These are phyloP conservation scores for Aspergillus eucalypticola DNA, from an alignment of 2,329 filamentous ascomycete species.

Conservation along the genomic window DNA sequence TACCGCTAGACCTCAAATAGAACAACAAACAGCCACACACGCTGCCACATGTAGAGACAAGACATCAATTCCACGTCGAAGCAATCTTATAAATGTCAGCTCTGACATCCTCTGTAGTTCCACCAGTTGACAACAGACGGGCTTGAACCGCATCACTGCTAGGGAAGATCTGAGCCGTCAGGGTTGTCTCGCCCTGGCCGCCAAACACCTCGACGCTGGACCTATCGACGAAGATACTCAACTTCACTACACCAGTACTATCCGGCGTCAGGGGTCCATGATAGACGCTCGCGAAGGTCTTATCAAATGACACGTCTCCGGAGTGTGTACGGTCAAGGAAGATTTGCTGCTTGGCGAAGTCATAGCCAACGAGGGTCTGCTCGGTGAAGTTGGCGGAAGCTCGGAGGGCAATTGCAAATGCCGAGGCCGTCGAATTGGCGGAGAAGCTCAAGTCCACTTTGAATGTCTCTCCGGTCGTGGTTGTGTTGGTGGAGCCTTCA, in stretches of 20 bases:
- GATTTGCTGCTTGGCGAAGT: constrained; percentile 24
- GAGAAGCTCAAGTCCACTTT: constrained; percentile 25
- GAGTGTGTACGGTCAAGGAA: constrained; percentile 29
- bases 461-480: background rate
- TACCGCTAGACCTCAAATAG: too few relatives aligned
- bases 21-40: too few relatives aligned
- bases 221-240: constrained; percentile 31
- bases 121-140: background rate
- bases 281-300: constrained; percentile 25
- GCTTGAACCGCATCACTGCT: constrained; percentile 13
- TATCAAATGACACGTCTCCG: constrained; percentile 25
- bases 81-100: background rate
- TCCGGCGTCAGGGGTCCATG: constrained; percentile 19
- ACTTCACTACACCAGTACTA: constrained; percentile 19
- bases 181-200: constrained; percentile 25
- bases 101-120: background rate
- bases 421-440: background rate
- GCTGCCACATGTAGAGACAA: too few relatives aligned
- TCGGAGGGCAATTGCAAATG: constrained; percentile 24
- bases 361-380: constrained; percentile 30
- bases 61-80: background rate
- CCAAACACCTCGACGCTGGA: constrained; percentile 33
- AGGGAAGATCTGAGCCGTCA: constrained; percentile 34
- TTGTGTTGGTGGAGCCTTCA: background rate
- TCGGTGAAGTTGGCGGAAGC: constrained; percentile 22